phyloP scores from a whole-genome alignment of 2,329 filamentous ascomycete species.

The Achaetomium macrosporum region DNA sequence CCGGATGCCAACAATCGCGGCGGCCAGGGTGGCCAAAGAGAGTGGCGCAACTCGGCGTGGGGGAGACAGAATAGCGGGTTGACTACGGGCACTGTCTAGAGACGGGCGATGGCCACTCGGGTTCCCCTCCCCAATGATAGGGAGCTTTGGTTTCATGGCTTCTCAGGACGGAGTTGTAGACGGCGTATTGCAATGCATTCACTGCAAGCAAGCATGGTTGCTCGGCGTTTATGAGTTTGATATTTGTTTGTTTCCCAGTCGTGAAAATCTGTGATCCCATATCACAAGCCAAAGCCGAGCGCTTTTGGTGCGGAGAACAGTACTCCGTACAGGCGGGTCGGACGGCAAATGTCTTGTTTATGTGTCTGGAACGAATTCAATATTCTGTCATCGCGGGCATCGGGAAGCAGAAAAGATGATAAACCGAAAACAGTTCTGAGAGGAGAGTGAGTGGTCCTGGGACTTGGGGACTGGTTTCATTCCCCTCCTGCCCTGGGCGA shows the following conservation, averaged over 20 bases:
- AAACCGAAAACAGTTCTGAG: too few species aligned
- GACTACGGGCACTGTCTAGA: constrained; percentile 41
- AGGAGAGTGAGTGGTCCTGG: too few species aligned
- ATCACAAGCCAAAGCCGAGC: neutral
- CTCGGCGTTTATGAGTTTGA: constrained; percentile 9
- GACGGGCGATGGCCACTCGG: neutral
- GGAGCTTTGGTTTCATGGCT: neutral
- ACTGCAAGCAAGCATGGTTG: constrained; percentile 7
- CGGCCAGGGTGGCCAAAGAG: constrained; percentile 33
- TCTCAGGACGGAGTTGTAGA: neutral
- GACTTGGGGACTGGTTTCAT: too few species aligned
- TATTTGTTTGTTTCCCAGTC: neutral
- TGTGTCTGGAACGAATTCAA: too few species aligned
- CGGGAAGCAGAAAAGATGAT: too few species aligned
- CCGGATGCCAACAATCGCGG: constrained; percentile 38
- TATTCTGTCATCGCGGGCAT: too few species aligned
- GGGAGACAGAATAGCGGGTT: constrained; percentile 44
- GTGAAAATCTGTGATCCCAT: neutral
- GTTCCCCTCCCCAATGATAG: neutral
- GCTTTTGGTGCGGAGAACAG: too few species aligned
- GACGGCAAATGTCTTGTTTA: too few species aligned
- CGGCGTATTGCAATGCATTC: constrained; percentile 1
- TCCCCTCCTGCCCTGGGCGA: too few species aligned
- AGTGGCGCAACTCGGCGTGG: constrained; percentile 55
- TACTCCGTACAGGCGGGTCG: too few species aligned